Conservation (phyloP, 768 basidiomycete genomes). For the Rossbeevera mucosa region DNA sequence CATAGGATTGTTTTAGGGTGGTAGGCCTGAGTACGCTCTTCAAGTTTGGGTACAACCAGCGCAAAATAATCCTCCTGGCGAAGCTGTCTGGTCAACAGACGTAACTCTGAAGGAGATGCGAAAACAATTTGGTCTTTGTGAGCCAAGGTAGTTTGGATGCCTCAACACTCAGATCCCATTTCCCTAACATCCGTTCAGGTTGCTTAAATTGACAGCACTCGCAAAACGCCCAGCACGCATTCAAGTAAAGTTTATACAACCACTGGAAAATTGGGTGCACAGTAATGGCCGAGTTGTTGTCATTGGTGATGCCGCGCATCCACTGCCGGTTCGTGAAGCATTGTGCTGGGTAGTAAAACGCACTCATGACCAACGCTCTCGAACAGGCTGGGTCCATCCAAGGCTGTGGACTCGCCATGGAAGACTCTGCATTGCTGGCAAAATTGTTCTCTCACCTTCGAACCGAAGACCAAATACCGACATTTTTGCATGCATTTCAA, state of each 20-base stretch:
- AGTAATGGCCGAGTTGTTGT: conserved; percentile 44
- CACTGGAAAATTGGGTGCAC: conserved; percentile 48
- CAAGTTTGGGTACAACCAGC: conserved; percentile 25
- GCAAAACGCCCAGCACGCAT: conserved; percentile 33
- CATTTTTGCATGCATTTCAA: conserved; percentile 51
- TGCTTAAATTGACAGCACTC: conserved; percentile 36
- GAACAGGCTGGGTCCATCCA: conserved; percentile 52
- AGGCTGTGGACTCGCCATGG: conserved; percentile 47
- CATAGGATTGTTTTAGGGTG: conserved; percentile 31
- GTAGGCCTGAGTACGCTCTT: conserved; percentile 32
- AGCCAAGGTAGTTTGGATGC: conserved; percentile 33
- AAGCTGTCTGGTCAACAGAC: conserved; percentile 33
- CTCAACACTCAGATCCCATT: background rate
- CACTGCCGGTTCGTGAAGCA: conserved; percentile 41
- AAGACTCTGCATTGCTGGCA: conserved; percentile 59
- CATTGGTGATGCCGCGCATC: conserved; percentile 61
- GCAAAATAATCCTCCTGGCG: conserved; percentile 24
- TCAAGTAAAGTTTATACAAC: conserved; percentile 35
- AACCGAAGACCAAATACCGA: conserved; percentile 43
- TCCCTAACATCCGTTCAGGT: conserved; percentile 19
- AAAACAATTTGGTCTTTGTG: conserved; percentile 27
- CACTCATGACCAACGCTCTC: background rate
- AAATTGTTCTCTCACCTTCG: conserved; percentile 54
- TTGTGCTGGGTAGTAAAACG: background rate
- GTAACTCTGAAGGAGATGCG: conserved; percentile 32